Evolutionary conservation across 2,329 filamentous ascomycete species (phyloP), one percentile per base, ranked within the genome.

Genomic region (Xylariomycetidae sp.): DNA sequence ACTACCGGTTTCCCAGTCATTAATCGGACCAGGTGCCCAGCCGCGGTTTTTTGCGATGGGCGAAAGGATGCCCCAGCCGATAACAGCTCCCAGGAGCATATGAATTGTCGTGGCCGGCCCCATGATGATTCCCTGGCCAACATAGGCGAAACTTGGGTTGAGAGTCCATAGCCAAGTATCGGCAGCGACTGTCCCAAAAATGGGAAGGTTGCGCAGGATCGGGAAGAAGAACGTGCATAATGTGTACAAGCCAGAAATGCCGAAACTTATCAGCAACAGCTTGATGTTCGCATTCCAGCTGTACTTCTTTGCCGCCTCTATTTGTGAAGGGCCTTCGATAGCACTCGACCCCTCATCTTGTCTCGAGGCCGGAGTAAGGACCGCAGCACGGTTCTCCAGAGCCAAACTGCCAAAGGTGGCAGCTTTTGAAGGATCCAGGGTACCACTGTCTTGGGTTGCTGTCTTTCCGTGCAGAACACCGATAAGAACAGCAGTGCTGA

Each of bases 101-200:
- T 96, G 90, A 32, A 94, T 71, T 3, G 90, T 96, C 0, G 92
- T 98, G 24, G 87, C 82, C 4, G 90, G 85, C 0, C 92, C 92
- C 92, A 98, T 98, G 52, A 98, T 96, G 42, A 98, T 93, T 9
- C 92, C 92, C 61, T 98, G 92, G 0, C 92, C 92, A 17, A 96
- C 79, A 56, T 98, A 98, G 3, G 92, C 92, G n/a, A 94, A 82
- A 28, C 88, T 95, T 0, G 92, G 92, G 47, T 98, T 98, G 6
- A 98, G 67, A 1, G 86, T 92, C 92, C 92, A 98, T 1, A 95
- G 73, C 90, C 90, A 98, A 2, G 76, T 76, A 1, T 74, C 63
- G 0, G 88, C 88, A 6, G 93, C 74, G 2, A 73, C 61, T 1
- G 72, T 63, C 1, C 92, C 92, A 46, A 96, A 85, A 17, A 98